Evolutionary conservation across 192 early-diverging fungal genomes (phyloP), one percentile per base, ranked within the genome.

Genomic region (Chytriomyces hyalinus): DNA sequence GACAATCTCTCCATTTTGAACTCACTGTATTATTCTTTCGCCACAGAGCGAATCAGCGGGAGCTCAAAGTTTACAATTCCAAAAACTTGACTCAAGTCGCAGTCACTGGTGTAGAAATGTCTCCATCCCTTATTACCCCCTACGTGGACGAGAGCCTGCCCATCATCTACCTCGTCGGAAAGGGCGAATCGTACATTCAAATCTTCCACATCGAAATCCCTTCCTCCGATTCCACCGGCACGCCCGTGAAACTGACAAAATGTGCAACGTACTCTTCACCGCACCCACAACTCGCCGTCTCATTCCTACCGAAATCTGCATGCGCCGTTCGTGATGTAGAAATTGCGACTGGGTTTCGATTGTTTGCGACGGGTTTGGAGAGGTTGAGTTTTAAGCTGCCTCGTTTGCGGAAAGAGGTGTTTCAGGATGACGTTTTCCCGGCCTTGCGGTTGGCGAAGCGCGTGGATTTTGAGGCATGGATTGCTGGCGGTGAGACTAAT

Each of bases 391-490:
- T 95, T 50, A 87, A 80, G 9, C 90, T 97, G 0, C 96, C 94
- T 26, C 81, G 96, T 48, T 87, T 92, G 65, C 87, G 92, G 80
- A 90, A 89, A n/a, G 93, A 96, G 67, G 94, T 81, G 61, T 97
- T 97, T 80, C 95, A 97, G 79, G 95, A 97, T 79, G 94, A 95
- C 69, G 75, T 97, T 17, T 97, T 88, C 82, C 84, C 91, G 0
- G 86, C 81, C 43, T 22, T 75, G 45, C 24, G 8, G 6, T n/a
- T 36, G 36, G 6, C 61, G 9, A 49, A 17, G 17, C 6, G 6
- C 11, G 47, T 65, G 5, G 9, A 6, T 51, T n/a, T 75, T 11
- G 8, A 44, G 22, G 24, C 53, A 51, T 75, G 73, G 73, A 9
- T 8, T 10, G 26, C n/a, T 22, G 6, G 61, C 17, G 67, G 70